Evolutionary conservation across 306 rosid species (phyloP).

Genomic region (Trifolium dubium): DNA sequence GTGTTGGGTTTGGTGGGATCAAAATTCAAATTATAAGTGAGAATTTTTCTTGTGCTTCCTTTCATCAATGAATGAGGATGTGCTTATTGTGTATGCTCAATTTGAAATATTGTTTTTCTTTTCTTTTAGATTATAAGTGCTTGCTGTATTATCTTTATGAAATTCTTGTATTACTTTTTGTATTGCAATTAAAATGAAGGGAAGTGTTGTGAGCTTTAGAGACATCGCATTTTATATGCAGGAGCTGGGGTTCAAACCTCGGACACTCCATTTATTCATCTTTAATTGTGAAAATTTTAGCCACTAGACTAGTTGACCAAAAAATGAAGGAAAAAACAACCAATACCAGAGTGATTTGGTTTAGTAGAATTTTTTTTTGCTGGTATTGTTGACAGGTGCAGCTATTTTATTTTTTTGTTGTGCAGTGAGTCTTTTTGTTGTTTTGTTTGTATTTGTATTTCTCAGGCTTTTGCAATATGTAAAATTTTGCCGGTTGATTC

Average conservation of each 20-base stretch:
- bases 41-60: neutral
- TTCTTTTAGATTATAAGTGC: neutral
- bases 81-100: neutral
- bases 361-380: neutral
- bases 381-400: neutral
- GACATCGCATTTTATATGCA: too few species aligned
- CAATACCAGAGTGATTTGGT: neutral
- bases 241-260: too few species aligned
- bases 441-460: neutral
- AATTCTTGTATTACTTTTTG: constrained; percentile 2
- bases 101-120: neutral
- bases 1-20: constrained; percentile 10
- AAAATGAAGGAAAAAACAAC: neutral
- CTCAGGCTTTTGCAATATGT: constrained; percentile 19
- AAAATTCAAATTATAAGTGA: constrained; percentile 10
- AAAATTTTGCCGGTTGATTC: constrained; percentile 32
- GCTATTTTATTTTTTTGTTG: neutral
- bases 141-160: constrained; percentile 1
- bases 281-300: too few species aligned
- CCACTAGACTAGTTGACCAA: too few species aligned
- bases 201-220: too few species aligned
- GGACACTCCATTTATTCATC: neutral
- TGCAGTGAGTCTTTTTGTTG: neutral
- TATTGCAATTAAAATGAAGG: neutral
- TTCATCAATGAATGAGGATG: too few species aligned